Evolutionary conservation across 2,329 filamentous ascomycete genomes (phyloP).

Genomic region (Fusarium sp.): DNA sequence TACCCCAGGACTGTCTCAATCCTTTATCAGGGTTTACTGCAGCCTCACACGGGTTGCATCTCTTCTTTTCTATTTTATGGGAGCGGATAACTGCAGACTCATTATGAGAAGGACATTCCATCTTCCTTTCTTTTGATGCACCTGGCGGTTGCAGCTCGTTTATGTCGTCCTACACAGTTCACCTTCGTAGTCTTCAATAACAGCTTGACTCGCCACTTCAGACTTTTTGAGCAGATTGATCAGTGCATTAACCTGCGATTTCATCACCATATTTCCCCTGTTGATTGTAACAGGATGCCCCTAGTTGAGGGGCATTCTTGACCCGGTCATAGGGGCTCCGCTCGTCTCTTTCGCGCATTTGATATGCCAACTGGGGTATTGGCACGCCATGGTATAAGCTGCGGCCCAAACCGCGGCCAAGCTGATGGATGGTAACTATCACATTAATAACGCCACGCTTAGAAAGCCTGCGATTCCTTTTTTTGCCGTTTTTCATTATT

Average conservation of each 20-base stretch:
- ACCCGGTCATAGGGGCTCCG: constrained; percentile 33
- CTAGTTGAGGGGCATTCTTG: constrained; percentile 26
- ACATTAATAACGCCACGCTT: constrained; percentile 37
- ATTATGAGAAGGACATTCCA: constrained; percentile 30
- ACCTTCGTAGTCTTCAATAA: constrained; percentile 15
- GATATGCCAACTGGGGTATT: constrained; percentile 20
- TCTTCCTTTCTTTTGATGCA: constrained; percentile 23
- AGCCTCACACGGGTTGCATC: constrained; percentile 25
- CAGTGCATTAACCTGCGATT: constrained; percentile 13
- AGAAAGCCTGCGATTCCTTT: constrained; percentile 23
- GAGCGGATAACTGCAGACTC: constrained; percentile 27
- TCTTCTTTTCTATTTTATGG: constrained; percentile 5
- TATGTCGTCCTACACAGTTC: constrained; percentile 36
- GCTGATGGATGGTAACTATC: constrained; percentile 34
- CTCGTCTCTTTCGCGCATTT: constrained; percentile 28
- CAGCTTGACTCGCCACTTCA: constrained; percentile 1
- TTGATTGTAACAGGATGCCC: constrained; percentile 26
- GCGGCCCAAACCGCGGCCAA: constrained; percentile 44
- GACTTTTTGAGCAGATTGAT: neutral
- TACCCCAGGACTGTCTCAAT: constrained; percentile 22
- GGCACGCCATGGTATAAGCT: constrained; percentile 32
- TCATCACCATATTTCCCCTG: constrained; percentile 25
- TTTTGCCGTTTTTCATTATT: neutral
- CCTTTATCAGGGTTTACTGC: constrained; percentile 28
- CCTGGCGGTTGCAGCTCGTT: constrained; percentile 39